Conservation (phyloP, 768 basidiomycete species). For the Termitomyces sp. region DNA sequence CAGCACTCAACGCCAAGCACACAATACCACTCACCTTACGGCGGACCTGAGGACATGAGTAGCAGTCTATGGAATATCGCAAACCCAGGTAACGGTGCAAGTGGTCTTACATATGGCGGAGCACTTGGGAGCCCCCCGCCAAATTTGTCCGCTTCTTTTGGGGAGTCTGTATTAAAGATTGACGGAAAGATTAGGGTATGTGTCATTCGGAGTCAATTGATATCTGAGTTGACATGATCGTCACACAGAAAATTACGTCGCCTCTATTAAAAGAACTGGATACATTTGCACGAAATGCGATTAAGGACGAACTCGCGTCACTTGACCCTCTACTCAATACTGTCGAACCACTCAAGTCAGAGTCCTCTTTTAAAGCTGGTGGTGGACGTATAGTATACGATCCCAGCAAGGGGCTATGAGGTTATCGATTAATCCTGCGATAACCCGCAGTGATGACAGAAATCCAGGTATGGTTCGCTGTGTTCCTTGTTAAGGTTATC, state of each 20-base stretch:
- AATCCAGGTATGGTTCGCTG: neutral
- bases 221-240: neutral
- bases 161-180: constrained; percentile 75
- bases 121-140: constrained; percentile 42
- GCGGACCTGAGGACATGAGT: constrained; percentile 29
- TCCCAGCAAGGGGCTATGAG: constrained; percentile 10
- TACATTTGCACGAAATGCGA: constrained; percentile 71
- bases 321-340: constrained; percentile 70
- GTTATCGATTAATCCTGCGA: neutral
- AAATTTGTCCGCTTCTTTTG: constrained; percentile 57
- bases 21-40: constrained; percentile 7
- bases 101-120: constrained; percentile 26
- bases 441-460: neutral
- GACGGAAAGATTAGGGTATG: constrained; percentile 81
- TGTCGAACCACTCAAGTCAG: constrained; percentile 4
- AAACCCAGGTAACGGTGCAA: constrained; percentile 35
- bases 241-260: constrained; percentile 80
- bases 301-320: constrained; percentile 79
- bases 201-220: constrained; percentile 17
- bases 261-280: constrained; percentile 82
- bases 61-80: constrained; percentile 75
- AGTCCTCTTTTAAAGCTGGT: neutral
- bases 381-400: constrained; percentile 8
- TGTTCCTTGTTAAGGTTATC: neutral
- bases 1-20: constrained; percentile 16